Percentiles rank a stretch among this genome's conserved stretches.
These are phyloP conservation scores for Cornus florida DNA, from an alignment of 148 eudicot species.

Conservation along the genomic window DNA sequence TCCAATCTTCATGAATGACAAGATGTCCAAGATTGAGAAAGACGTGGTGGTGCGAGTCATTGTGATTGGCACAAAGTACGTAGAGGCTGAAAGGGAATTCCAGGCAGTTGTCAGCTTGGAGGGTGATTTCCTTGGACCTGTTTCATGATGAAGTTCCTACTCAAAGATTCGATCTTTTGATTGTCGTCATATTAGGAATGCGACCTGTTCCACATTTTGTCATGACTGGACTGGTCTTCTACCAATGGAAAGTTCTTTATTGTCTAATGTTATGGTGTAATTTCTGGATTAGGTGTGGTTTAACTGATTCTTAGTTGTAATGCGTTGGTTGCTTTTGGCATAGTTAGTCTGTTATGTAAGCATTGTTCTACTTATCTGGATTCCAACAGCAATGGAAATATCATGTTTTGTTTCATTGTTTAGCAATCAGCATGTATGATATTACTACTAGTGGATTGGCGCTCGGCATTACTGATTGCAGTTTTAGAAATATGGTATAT, in stretches of 20 bases:
- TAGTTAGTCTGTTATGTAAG: too few relatives aligned
- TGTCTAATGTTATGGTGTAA: neutral
- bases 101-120: conserved; percentile 66
- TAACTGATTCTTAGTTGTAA: too few relatives aligned
- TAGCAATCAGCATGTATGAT: too few relatives aligned
- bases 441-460: too few relatives aligned
- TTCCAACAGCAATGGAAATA: too few relatives aligned
- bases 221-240: neutral
- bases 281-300: neutral
- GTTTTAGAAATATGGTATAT: too few relatives aligned
- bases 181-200: neutral
- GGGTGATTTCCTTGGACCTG: conserved; percentile 64
- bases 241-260: neutral
- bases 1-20: conserved; percentile 59
- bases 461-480: too few relatives aligned
- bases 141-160: conserved; percentile 12
- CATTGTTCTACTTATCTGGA: too few relatives aligned
- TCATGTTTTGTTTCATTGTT: too few relatives aligned
- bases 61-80: conserved; percentile 54
- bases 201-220: neutral
- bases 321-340: too few relatives aligned
- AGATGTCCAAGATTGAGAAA: conserved; percentile 61
- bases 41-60: conserved; percentile 46
- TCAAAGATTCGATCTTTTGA: too few relatives aligned
- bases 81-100: conserved; percentile 61